These are phyloP conservation scores for Gymnopilus junonius DNA, from an alignment of 768 basidiomycete species.

Conservation along the genomic window DNA sequence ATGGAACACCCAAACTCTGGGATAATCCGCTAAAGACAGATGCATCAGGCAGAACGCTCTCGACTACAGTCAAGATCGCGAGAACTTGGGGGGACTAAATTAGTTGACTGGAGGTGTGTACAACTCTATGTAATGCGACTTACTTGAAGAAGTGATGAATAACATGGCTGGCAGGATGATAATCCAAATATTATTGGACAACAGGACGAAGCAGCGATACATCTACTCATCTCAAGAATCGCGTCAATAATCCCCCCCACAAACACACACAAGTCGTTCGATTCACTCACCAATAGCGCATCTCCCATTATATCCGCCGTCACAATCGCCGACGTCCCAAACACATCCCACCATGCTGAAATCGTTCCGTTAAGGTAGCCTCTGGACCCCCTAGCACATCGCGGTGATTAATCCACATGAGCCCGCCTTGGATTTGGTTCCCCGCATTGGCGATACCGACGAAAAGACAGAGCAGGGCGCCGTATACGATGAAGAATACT, in stretches of 20 bases:
- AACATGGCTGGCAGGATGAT: neutral
- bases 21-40: neutral
- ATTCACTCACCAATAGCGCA: conserved; percentile 2
- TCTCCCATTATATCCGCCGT: neutral
- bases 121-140: no score
- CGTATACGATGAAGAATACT: neutral
- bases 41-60: conserved; percentile 4
- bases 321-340: neutral
- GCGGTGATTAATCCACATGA: conserved; percentile 1
- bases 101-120: no score
- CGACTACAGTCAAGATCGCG: conserved; percentile 1
- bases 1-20: neutral
- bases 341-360: neutral
- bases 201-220: neutral
- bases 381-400: conserved; percentile 2
- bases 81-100: neutral
- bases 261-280: no score
- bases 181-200: neutral
- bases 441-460: neutral
- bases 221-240: neutral
- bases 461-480: neutral
- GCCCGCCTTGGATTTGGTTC: neutral
- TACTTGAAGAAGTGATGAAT: neutral
- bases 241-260: no score
- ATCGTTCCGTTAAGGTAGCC: neutral